A percentile compares a stretch with the other conserved stretches of the same genome.
phyloP scores from a whole-genome alignment of 2,329 filamentous ascomycete species.

The Chaetomium globosum region DNA sequence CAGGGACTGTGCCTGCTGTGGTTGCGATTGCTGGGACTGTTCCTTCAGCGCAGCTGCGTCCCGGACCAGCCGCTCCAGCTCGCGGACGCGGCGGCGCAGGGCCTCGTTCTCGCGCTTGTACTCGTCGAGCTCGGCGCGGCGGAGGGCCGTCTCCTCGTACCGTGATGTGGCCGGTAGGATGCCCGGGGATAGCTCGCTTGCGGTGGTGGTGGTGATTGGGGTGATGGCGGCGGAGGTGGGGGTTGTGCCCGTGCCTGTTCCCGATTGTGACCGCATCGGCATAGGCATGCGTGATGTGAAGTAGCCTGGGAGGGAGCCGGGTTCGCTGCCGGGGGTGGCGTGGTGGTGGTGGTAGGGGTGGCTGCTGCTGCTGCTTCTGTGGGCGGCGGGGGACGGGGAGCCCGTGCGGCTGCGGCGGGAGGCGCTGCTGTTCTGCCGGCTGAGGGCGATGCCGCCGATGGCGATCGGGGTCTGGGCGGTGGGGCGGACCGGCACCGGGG shows the following conservation, averaged over 20 bases:
- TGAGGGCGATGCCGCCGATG: slow-evolving; percentile 45
- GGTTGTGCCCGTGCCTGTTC: neutral
- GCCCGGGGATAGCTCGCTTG: slow-evolving; percentile 55
- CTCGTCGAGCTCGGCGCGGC: slow-evolving; percentile 61
- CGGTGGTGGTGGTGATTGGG: slow-evolving; percentile 32
- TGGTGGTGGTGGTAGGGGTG: slow-evolving; percentile 43
- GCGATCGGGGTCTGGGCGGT: slow-evolving; percentile 32
- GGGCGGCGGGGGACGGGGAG: slow-evolving; percentile 48
- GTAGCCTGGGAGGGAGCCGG: slow-evolving; percentile 38
- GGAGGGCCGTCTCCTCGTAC: slow-evolving; percentile 65
- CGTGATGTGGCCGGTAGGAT: slow-evolving; percentile 60
- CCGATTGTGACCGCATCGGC: slow-evolving; percentile 16
- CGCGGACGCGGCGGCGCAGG: slow-evolving; percentile 62
- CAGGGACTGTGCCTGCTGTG: slow-evolving; percentile 32
- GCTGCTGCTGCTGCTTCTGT: slow-evolving; percentile 36
- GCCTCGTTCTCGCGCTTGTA: slow-evolving; percentile 67
- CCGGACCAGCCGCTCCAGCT: slow-evolving; percentile 60
- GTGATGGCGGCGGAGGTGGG: slow-evolving; percentile 49
- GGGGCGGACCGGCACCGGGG: slow-evolving; percentile 49
- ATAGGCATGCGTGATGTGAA: slow-evolving; percentile 40
- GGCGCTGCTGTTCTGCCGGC: slow-evolving; percentile 58
- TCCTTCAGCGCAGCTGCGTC: slow-evolving; percentile 47
- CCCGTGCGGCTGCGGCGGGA: slow-evolving; percentile 57
- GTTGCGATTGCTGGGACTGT: slow-evolving; percentile 34
- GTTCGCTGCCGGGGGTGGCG: slow-evolving; percentile 42